These are phyloP conservation scores for Penicillium roqueforti DNA, from an alignment of 495 filamentous ascomycete genomes.

Conservation along the genomic window DNA sequence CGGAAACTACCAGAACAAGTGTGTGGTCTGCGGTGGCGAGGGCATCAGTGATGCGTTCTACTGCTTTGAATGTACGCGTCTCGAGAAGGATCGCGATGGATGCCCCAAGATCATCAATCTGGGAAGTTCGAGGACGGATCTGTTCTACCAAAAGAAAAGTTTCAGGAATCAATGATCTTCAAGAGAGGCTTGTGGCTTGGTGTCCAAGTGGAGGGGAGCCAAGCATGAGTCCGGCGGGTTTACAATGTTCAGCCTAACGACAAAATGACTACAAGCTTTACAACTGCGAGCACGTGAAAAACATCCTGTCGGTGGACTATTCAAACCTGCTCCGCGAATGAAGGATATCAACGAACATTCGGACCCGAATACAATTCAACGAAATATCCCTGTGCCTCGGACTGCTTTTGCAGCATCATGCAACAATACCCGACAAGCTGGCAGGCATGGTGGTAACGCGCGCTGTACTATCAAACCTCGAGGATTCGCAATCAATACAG, in stretches of 20 bases:
- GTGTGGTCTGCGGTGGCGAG: slow-evolving; percentile 96
- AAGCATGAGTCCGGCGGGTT: slow-evolving; percentile 3
- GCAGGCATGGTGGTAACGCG: background rate
- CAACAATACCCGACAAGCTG: background rate
- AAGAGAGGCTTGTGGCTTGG: slow-evolving; percentile 12
- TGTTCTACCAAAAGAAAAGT: slow-evolving; percentile 82
- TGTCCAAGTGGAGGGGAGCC: slow-evolving; percentile 10
- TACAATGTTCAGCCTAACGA: slow-evolving; percentile 6
- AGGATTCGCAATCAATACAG: background rate
- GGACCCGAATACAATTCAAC: background rate
- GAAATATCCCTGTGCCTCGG: background rate
- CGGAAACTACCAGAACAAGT: slow-evolving; percentile 99
- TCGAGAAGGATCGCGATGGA: slow-evolving; percentile 96
- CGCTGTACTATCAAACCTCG: background rate
- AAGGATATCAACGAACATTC: background rate
- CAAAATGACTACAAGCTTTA: background rate
- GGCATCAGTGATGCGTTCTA: slow-evolving; percentile 99
- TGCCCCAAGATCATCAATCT: slow-evolving; percentile 99
- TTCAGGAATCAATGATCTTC: slow-evolving; percentile 60
- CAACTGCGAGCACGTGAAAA: background rate
- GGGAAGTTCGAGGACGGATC: slow-evolving; percentile 89
- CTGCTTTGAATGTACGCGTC: slow-evolving; percentile 96
- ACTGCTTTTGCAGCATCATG: background rate
- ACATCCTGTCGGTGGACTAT: slow-evolving; percentile 6
- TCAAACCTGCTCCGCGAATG: background rate